Conservation (phyloP, 768 basidiomycete genomes). For the Rhodocollybia butyracea region DNA sequence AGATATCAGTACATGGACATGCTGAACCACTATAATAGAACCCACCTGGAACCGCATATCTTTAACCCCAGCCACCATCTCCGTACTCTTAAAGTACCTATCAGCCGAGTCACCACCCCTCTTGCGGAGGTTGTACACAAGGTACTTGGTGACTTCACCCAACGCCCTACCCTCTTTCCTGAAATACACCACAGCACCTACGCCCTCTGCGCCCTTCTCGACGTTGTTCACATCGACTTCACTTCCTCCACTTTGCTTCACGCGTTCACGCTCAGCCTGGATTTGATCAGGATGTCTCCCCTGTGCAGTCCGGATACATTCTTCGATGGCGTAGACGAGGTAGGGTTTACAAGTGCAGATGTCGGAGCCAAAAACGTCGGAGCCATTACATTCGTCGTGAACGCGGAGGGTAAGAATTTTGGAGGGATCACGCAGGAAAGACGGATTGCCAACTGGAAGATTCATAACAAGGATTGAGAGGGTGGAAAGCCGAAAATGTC, state of each 20-base stretch:
- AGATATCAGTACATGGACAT: conserved; percentile 85
- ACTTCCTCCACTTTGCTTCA: background rate
- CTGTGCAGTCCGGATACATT: conserved; percentile 55
- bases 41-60: conserved; percentile 84
- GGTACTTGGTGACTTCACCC: conserved; percentile 93
- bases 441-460: conserved; percentile 73
- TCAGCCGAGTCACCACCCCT: conserved; percentile 91
- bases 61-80: conserved; percentile 91
- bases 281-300: background rate
- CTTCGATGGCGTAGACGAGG: conserved; percentile 88
- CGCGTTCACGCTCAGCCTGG: background rate
- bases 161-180: conserved; percentile 91
- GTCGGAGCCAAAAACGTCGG: conserved; percentile 76
- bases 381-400: conserved; percentile 79
- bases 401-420: conserved; percentile 86
- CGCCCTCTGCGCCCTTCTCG: conserved; percentile 64
- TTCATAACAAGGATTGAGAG: background rate
- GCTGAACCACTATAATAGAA: conserved; percentile 56
- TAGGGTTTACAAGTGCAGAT: conserved; percentile 78
- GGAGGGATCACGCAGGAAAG: conserved; percentile 66
- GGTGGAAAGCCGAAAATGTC: background rate
- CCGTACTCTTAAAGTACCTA: conserved; percentile 92
- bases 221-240: background rate
- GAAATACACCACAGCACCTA: conserved; percentile 93
- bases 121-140: conserved; percentile 96